Conservation (phyloP, 768 basidiomycete genomes). For the Tricholoma bakamatsutake region DNA sequence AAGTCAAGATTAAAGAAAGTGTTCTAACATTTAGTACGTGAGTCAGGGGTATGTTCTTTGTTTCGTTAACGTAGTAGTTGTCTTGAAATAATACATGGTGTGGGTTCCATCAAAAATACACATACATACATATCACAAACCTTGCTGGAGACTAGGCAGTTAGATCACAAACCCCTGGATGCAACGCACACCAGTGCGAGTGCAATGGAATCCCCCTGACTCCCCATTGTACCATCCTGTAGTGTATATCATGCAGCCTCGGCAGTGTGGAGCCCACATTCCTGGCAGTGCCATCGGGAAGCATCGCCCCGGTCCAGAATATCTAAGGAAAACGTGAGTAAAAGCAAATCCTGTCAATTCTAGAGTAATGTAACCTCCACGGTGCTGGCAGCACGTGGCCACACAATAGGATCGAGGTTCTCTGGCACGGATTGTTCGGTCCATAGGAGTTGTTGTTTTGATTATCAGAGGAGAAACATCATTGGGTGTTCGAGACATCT, state of each 20-base stretch:
- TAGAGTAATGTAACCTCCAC: conserved; percentile 41
- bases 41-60: neutral
- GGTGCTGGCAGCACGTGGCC: conserved; percentile 67
- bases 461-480: neutral
- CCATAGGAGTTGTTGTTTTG: conserved; percentile 67
- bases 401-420: conserved; percentile 62
- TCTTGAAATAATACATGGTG: neutral
- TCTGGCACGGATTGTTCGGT: conserved; percentile 66
- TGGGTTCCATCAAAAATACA: neutral
- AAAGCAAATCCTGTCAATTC: neutral
- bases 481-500: neutral
- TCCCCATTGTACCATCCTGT: conserved; percentile 57
- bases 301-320: conserved; percentile 62
- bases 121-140: neutral
- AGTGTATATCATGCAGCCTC: conserved; percentile 60
- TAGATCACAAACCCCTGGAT: conserved; percentile 50
- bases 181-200: conserved; percentile 67
- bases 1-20: conserved; percentile 75
- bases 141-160: conserved; percentile 14
- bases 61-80: neutral
- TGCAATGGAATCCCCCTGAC: conserved; percentile 56
- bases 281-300: conserved; percentile 32
- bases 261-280: conserved; percentile 46
- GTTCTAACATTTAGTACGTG: conserved; percentile 82
- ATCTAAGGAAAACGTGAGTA: conserved; percentile 23